phyloP scores from a whole-genome alignment of 495 filamentous ascomycete genomes.

The Hypoxylon fuscum region DNA sequence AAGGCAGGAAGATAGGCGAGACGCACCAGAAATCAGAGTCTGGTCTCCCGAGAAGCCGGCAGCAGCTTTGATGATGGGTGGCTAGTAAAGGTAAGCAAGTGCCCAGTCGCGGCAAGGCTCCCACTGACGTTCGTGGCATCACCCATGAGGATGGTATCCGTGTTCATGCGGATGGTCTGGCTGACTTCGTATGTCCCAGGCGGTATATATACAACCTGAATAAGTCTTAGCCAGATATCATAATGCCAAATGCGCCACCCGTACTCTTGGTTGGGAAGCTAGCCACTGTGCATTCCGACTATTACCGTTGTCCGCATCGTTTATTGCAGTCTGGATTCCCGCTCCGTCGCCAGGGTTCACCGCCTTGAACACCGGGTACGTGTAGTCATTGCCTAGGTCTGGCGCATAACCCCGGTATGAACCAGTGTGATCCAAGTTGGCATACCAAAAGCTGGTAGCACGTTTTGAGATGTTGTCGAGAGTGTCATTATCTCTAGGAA shows the following conservation, averaged over 20 bases:
- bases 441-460: conserved; percentile 47
- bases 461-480: conserved; percentile 5
- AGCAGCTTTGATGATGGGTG: conserved; percentile 69
- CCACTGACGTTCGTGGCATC: conserved; percentile 67
- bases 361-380: conserved; percentile 47
- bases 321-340: conserved; percentile 47
- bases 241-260: neutral
- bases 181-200: conserved; percentile 70
- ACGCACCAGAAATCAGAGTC: conserved; percentile 40
- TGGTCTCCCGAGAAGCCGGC: conserved; percentile 50
- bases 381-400: conserved; percentile 46
- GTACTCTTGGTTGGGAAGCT: conserved; percentile 54
- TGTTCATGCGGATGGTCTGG: conserved; percentile 61
- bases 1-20: neutral
- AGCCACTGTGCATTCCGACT: conserved; percentile 47
- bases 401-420: conserved; percentile 48
- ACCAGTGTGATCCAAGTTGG: conserved; percentile 49
- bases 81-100: conserved; percentile 28
- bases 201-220: conserved; percentile 68
- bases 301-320: conserved; percentile 43
- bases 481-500: conserved; percentile 4
- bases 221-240: conserved; percentile 4
- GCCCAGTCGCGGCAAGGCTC: neutral
- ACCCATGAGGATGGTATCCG: conserved; percentile 70
- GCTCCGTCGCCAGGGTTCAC: conserved; percentile 49